Base-by-base conservation (phyloP, 495 filamentous ascomycete species). In the Terfezia boudieri region DNA sequence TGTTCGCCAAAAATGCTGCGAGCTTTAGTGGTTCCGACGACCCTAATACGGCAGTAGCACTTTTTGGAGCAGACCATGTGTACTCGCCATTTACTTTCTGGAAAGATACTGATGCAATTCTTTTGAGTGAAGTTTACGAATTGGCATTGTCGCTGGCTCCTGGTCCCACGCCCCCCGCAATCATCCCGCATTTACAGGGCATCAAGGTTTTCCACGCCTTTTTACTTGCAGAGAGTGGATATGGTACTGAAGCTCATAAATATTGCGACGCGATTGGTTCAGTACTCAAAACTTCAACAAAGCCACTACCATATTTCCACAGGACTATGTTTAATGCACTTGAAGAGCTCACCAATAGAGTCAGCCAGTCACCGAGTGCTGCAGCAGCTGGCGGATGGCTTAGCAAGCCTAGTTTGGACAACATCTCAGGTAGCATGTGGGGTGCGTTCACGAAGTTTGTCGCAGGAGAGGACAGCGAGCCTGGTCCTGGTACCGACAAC, bases 391-490 rank as follows among this genome's bases (percentile, higher is more conserved):
- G 72, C 1, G 70, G 60, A 37, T 94, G 87, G 86, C 87, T 96
- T 43, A 83, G 85, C 1, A 90, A 85, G 65, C 84, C 92, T 11
- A 95, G 79, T 67, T 89, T 95, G 74, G 86, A 90, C 64, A 93
- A 87, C 63, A 84, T 96, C 0, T 92, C 85, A 14, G 82, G 78
- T 49, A 82, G 80, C 14, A 77, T 95, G 66, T 89, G 83, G 79
- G 82, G 79, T 52, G 84, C 79, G 36, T 93, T 99, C 69, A 94
- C 83, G 64, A 93, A 83, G 56, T 96, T 96, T 60, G 84, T 99
- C 52, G 81, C 83, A 53, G 92, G 92, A 6, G 89, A 94, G 53
- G 89, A 96, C 26, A 77, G 77, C 51, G 75, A 77, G 6, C 76
- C 74, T 51, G 77, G 70, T 26, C 71, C 66, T 73, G 20, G 66